Conservation (phyloP, 2,329 filamentous ascomycete species). For the Teratosphaeria viscida region DNA sequence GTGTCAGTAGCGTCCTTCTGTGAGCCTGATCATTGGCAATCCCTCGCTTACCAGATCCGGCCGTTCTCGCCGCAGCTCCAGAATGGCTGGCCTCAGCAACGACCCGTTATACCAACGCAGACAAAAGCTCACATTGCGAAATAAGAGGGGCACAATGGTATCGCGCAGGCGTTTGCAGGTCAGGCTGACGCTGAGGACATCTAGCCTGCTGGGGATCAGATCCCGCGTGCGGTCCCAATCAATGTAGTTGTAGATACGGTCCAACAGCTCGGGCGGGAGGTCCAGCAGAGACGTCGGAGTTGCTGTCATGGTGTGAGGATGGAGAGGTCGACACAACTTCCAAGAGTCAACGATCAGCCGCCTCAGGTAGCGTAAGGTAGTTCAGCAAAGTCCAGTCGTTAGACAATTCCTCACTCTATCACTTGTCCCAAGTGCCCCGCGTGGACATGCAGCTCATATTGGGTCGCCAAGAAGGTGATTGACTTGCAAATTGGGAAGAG, state of each 20-base stretch:
- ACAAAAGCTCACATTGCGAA: conserved; percentile 10
- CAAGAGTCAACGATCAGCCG: too few relatives aligned
- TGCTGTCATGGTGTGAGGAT: not conserved
- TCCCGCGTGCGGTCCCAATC: conserved; percentile 10
- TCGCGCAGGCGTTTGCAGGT: conserved; percentile 10
- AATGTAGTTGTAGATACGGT: conserved; percentile 10
- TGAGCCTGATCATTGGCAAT: too few relatives aligned
- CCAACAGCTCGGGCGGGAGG: conserved; percentile 11
- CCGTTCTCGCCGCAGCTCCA: conserved; percentile 5
- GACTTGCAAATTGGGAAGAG: too few relatives aligned
- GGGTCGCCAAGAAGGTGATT: too few relatives aligned
- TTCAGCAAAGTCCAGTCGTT: too few relatives aligned
- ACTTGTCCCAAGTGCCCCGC: too few relatives aligned
- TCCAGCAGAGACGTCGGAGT: conserved; percentile 2
- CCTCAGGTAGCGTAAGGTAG: too few relatives aligned
- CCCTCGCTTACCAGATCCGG: conserved; percentile 5
- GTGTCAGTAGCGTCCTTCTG: not conserved
- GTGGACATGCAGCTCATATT: too few relatives aligned
- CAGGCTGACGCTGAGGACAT: conserved; percentile 7
- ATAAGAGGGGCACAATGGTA: conserved; percentile 7
- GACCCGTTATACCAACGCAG: conserved; percentile 10
- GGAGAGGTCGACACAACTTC: too few relatives aligned
- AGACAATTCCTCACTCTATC: too few relatives aligned
- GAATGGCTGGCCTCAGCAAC: conserved; percentile 7
- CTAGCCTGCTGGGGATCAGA: conserved; percentile 5